Base-by-base conservation (phyloP, 2,329 filamentous ascomycete genomes). In the Exophiala phaeomuriformis region DNA sequence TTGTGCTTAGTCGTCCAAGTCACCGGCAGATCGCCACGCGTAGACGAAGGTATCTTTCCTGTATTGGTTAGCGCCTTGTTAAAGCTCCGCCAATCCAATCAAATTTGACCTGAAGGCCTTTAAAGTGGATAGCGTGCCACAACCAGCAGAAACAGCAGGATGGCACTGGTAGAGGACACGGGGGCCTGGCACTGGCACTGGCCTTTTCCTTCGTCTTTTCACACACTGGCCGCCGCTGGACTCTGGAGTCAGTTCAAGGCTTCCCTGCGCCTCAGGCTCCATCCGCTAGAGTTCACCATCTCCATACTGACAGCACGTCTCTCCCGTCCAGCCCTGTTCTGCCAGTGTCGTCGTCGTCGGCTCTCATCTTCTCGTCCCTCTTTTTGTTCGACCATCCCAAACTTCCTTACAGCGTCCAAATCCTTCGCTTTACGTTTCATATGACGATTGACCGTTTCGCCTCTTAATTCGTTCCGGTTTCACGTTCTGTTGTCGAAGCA, bases 201-300 rank as follows among this genome's bases (percentile, higher is more conserved):
- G 36, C 10, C 6, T 39, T 39, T 39, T n/a, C 19, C 36, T 5
- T 36, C 7, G n/a, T 36, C 33, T 36, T 36, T 36, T 7, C 33
- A 36, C 33, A 36, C 33, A 7, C 33, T n/a, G 33, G 33, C 33
- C 19, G 19, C 19, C 19, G 19, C 36, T 39, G 10, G 36, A 12
- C 10, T 8, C 36, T 39, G 36, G 36, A 8, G 19, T 12, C 36
- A 10, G 19, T 27, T 27, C 39, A 41, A 28, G 12, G 39, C 9
- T 41, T 45, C 42, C 42, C 44, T 47, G 44, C 44, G 44, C 44
- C 44, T 37, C 44, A 47, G 44, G 44, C 44, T 46, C 43, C 43
- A 46, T 9, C 33, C 32, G 42, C 42, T 33, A 47, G 12, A 30
- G 29, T 19, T 27, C 7, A 7, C 12, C 35, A 36, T 37, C 10